Percentiles rank a stretch among this genome's conserved stretches.
These are phyloP conservation scores for Nannizzia gypsea DNA, from an alignment of 2,329 filamentous ascomycete species.

Conservation along the genomic window DNA sequence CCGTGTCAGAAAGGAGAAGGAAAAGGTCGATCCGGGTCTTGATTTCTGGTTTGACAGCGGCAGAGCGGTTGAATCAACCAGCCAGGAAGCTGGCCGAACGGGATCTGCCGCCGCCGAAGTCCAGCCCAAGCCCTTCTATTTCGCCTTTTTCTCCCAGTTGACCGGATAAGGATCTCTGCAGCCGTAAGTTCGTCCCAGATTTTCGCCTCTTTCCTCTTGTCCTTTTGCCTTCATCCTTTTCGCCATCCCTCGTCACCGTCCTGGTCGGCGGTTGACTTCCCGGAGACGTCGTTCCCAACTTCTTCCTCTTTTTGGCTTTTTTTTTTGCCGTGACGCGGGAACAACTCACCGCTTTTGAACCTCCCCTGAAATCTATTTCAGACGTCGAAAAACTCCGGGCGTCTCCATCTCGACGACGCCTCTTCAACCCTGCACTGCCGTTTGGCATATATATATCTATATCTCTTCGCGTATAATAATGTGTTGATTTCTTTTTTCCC, in stretches of 20 bases:
- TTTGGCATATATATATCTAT: neutral
- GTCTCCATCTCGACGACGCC: neutral
- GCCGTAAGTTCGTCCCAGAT: neutral
- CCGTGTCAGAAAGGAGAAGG: neutral
- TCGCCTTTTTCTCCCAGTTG: conserved; percentile 8
- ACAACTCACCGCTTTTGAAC: neutral
- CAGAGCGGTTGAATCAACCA: neutral
- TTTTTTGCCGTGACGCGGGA: neutral
- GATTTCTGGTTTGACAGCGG: neutral
- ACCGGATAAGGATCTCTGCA: conserved; percentile 12
- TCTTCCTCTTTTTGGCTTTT: neutral
- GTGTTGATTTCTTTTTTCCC: neutral
- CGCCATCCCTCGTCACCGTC: conserved; percentile 9
- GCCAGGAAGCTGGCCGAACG: neutral
- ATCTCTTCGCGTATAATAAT: neutral
- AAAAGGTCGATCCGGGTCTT: neutral
- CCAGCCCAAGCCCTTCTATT: neutral
- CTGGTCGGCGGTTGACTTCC: neutral
- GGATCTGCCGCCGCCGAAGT: neutral
- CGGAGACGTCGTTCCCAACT: neutral
- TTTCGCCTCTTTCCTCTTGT: conserved; percentile 16
- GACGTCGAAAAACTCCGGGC: neutral
- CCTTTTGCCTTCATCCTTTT: conserved; percentile 8
- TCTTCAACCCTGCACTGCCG: neutral
- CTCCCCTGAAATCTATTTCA: neutral